phyloP scores from a whole-genome alignment of 305 asterid genomes.

The Fraxinus platypoda region DNA sequence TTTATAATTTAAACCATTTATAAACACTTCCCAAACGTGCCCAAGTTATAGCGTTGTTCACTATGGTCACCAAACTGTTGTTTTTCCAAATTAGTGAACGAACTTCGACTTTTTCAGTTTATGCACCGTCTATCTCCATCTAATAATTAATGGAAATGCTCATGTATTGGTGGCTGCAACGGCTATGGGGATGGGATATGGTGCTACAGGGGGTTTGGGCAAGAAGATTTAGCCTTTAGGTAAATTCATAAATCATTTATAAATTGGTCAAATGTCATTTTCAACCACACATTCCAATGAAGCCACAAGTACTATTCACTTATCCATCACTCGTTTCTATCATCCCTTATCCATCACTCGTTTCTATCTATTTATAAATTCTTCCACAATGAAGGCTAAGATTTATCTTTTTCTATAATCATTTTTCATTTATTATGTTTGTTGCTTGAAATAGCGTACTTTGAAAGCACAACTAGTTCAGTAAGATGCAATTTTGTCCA shows the following conservation, averaged over 20 bases:
- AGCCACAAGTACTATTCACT: not conserved
- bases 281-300: not conserved
- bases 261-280: not conserved
- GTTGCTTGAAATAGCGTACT: not conserved
- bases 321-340: too few relatives aligned
- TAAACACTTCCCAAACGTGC: not conserved
- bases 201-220: not conserved
- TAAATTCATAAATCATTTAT: not conserved
- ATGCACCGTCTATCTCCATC: not conserved
- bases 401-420: not conserved
- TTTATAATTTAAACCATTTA: not conserved
- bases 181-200: not conserved
- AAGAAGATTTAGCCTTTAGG: not conserved
- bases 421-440: not conserved
- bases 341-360: not conserved
- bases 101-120: not conserved
- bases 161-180: not conserved
- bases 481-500: not conserved
- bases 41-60: not conserved
- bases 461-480: not conserved
- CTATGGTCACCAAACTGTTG: not conserved
- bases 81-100: not conserved
- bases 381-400: not conserved
- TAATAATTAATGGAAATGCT: not conserved
- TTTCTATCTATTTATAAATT: too few relatives aligned